Percentiles rank a stretch among this genome's conserved stretches.
Evolutionary conservation across 495 filamentous ascomycete genomes (phyloP).

Genomic region (Astrocystis sublimbata): DNA sequence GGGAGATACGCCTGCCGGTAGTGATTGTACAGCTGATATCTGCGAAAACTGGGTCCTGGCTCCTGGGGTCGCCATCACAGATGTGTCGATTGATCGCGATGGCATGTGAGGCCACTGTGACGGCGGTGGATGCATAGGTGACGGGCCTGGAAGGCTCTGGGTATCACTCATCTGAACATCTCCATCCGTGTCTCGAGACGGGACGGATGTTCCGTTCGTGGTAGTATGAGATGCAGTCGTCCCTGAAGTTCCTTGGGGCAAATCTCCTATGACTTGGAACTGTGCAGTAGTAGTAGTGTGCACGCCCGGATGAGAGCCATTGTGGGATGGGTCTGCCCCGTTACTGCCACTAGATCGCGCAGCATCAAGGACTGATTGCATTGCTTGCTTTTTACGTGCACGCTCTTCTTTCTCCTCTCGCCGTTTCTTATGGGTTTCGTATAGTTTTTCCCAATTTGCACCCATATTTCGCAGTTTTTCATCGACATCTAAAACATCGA

Average conservation of each 20-base stretch:
- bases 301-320: constrained; percentile 56
- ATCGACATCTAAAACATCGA: constrained; percentile 76
- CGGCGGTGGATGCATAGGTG: constrained; percentile 40
- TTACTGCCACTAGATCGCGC: constrained; percentile 38
- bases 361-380: constrained; percentile 40
- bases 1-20: constrained; percentile 74
- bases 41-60: constrained; percentile 59
- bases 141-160: constrained; percentile 50
- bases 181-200: constrained; percentile 50
- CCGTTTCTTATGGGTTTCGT: constrained; percentile 70
- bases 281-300: constrained; percentile 46
- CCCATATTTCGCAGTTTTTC: constrained; percentile 50
- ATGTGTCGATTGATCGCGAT: constrained; percentile 29
- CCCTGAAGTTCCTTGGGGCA: constrained; percentile 55
- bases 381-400: constrained; percentile 54
- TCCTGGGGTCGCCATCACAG: constrained; percentile 36
- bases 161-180: constrained; percentile 60
- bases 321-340: constrained; percentile 33
- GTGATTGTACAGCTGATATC: constrained; percentile 67
- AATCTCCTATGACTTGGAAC: constrained; percentile 49
- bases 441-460: constrained; percentile 55
- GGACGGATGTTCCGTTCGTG: constrained; percentile 70
- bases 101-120: constrained; percentile 31
- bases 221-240: constrained; percentile 48
- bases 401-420: constrained; percentile 66